Percentiles rank a stretch among this genome's conserved stretches.
These are phyloP conservation scores for Rickenella mellea DNA, from an alignment of 768 basidiomycete genomes.

Conservation along the genomic window DNA sequence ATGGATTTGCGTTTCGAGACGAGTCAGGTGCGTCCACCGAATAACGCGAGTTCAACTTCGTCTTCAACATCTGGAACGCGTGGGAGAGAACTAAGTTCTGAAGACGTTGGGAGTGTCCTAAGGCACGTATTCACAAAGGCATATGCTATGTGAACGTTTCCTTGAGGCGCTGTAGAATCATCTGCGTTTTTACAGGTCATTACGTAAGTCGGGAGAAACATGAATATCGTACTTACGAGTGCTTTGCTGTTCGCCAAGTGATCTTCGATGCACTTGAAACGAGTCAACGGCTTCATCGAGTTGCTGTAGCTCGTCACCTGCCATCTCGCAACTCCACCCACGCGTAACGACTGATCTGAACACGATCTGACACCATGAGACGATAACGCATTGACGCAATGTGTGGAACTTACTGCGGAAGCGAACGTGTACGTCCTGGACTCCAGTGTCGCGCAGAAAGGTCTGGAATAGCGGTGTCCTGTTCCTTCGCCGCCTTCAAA, in stretches of 20 bases:
- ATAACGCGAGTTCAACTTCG: conserved; percentile 60
- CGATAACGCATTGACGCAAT: too few relatives aligned
- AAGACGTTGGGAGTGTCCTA: conserved; percentile 9
- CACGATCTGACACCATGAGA: too few relatives aligned
- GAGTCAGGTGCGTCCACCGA: conserved; percentile 58
- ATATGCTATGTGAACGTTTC: conserved; percentile 21
- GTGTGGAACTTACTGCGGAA: too few relatives aligned
- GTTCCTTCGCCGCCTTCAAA: conserved; percentile 38
- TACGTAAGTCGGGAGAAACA: too few relatives aligned
- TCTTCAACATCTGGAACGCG: conserved; percentile 26
- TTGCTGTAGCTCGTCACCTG: conserved; percentile 56
- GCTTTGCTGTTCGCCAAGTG: conserved; percentile 56
- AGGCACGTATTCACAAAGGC: conserved; percentile 28
- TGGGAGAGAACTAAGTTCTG: conserved; percentile 11
- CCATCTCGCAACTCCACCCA: conserved; percentile 60
- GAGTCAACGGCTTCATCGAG: conserved; percentile 57
- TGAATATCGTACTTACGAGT: conserved; percentile 44
- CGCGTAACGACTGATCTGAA: conserved; percentile 74
- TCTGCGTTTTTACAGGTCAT: conserved; percentile 28
- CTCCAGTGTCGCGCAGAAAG: conserved; percentile 48
- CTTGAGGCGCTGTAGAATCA: conserved; percentile 32
- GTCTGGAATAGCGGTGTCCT: conserved; percentile 36
- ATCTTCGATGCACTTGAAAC: conserved; percentile 48
- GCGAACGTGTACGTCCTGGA: conserved; percentile 51
- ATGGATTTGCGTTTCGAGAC: neutral